Base-by-base conservation (phyloP, 768 basidiomycete genomes). In the Cyclocybe cylindracea region DNA sequence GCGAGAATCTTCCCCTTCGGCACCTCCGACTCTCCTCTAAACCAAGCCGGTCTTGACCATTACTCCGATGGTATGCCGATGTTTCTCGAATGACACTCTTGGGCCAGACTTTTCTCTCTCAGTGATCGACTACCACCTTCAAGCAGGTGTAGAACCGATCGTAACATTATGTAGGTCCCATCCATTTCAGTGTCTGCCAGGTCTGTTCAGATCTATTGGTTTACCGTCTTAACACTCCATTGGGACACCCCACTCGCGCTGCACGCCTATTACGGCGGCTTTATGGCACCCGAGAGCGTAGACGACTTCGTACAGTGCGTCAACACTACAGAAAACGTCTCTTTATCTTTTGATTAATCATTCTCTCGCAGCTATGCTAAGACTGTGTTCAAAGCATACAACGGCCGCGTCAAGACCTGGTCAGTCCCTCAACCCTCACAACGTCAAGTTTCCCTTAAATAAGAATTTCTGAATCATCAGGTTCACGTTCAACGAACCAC, bases 401-500 rank as follows among this genome's bases (percentile, higher is more conserved):
- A 79, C 50, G 76, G 78, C 9, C 60, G 71, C 45, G 75, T 79
- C 9, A 76, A 78, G 51, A 79, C 76, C 39, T 80, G 77, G 76
- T 24, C 24, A 24, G 24, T 24, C 24, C 24, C 5, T 24, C 24
- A 24, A 5, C 2, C 24, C 24, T 24, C 24, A 24, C 24, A 24
- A 24, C 5, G 24, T 24, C 5, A 24, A 2, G 24, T 5, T 24
- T 24, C 24, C 2, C 24, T 5, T 24, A 24, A 24, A 24, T 24
- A 24, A 2, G 24, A 24, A 24, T 24, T 5, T 5, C 24, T 24
- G 24, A 24, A 24, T n/a, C 5, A 2, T 24, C 24, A 24, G 24
- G 24, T 76, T 77, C 60, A 81, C 79, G 1, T 80, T 81, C 67
- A 79, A 79, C 51, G 79, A 80, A 55, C 78, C 78, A 7, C 68